Conservation (phyloP, 257 asterid species). For the Lantana camara region DNA sequence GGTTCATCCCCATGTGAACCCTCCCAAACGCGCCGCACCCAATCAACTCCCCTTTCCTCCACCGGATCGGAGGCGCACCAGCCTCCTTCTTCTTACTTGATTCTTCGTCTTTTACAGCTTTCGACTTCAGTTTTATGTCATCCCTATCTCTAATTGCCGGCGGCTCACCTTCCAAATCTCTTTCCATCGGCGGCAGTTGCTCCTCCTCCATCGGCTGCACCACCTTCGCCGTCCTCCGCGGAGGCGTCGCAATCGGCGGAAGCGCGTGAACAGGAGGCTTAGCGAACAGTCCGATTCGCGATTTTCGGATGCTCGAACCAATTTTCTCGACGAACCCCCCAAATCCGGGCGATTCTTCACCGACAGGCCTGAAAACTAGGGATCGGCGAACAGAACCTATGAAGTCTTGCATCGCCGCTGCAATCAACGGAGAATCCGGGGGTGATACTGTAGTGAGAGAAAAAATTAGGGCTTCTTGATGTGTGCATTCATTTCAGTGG, state of each 20-base stretch:
- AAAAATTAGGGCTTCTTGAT: constrained; percentile 36
- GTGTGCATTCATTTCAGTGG: constrained; percentile 44
- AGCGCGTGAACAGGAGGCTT: constrained; percentile 69
- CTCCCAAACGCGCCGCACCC: constrained; percentile 99
- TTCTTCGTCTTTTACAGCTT: constrained; percentile 31
- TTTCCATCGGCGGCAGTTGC: constrained; percentile 60
- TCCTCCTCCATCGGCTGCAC: constrained; percentile 46
- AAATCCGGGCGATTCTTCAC: constrained; percentile 61
- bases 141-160: constrained; percentile 49
- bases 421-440: neutral
- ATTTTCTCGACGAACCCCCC: constrained; percentile 94
- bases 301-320: constrained; percentile 87
- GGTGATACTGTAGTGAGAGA: constrained; percentile 26
- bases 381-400: constrained; percentile 96
- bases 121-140: constrained; percentile 36
- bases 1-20: constrained; percentile 98
- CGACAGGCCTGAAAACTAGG: constrained; percentile 78
- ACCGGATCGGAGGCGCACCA: constrained; percentile 66
- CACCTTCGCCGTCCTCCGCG: constrained; percentile 31
- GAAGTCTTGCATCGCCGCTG: constrained; percentile 78
- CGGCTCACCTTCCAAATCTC: constrained; percentile 42
- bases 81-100: constrained; percentile 34
- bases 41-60: constrained; percentile 80
- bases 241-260: constrained; percentile 53
- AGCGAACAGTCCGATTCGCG: constrained; percentile 78